Base-by-base conservation (phyloP, 345 rosid species). In the Camelina laxa region DNA sequence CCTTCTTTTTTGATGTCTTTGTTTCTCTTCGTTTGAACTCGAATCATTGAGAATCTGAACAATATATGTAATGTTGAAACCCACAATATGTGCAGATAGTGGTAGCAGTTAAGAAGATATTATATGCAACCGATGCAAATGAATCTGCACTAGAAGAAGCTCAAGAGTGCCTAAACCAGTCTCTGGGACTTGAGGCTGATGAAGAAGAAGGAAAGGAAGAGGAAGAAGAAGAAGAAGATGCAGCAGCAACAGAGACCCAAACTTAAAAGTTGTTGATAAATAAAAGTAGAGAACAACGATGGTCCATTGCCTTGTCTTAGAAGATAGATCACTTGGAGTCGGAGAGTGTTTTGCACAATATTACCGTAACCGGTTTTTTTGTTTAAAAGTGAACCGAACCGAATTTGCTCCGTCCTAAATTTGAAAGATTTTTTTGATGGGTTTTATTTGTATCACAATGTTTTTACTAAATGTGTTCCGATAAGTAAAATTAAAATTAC, bases 91-190 rank as follows among this genome's bases (percentile, higher is more conserved):
- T 65, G 88, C 91, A 95, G 97, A 81, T 90, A 81, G 82, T 87
- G 42, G 80, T 84, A 13, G 99, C 96, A 20, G 71, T 95, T 42
- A 95, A 90, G 91, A 92, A 87, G 82, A 87, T 94, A 82, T 48
- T 94, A 50, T 94, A 94, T 49, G 93, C 97, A 54, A 91, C 90
- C 0, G 97, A 90, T 73, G 93, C 87, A 12, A 79, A 87, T 66
- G 90, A 88, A 66, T 89, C 96, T 4, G 88, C 87, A 22, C 88
- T 91, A 13, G 89, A 83, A 17, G 98, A 91, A 88, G 97, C 97
- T 44, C 91, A 87, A 80, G 93, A 86, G 74, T 87, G 86, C 45
- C 55, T 94, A 47, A 58, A 64, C 27, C 80, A 81, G 69, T 56
- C 80, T 58, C 60, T 79, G 71, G 65, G 79, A 47, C 42, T 60